Conservation (phyloP, 169 alveolate genomes). For the Theileria annulata region DNA sequence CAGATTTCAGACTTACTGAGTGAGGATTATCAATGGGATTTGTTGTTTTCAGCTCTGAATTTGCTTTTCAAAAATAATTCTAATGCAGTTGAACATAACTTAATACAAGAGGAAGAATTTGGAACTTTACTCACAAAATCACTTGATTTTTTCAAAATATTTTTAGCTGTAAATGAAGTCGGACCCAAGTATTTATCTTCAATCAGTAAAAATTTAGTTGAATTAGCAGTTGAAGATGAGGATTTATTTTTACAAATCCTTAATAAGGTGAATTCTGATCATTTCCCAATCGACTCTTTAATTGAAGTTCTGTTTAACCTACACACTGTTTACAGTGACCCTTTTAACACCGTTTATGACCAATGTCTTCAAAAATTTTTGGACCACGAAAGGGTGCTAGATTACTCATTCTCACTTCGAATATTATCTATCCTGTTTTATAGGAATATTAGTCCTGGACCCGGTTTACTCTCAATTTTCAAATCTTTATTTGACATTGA, state of each 20-base stretch:
- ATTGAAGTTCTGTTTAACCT: slow-evolving; percentile 28
- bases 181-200: neutral
- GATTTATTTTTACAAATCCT: slow-evolving; percentile 1
- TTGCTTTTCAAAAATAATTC: neutral
- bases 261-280: neutral
- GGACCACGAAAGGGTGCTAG: neutral
- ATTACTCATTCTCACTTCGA: neutral
- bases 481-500: neutral
- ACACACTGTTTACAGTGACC: slow-evolving; percentile 3
- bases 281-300: slow-evolving; percentile 6
- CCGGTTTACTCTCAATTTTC: neutral
- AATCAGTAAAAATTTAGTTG: slow-evolving; percentile 17
- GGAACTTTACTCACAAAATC: neutral
- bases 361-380: neutral
- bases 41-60: neutral
- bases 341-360: neutral
- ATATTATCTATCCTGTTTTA: neutral
- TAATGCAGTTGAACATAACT: neutral
- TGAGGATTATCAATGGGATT: slow-evolving; percentile 13
- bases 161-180: neutral
- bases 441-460: neutral
- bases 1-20: neutral
- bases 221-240: slow-evolving; percentile 5
- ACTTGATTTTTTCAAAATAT: neutral
- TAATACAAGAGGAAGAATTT: neutral